phyloP scores from a whole-genome alignment of 2,329 filamentous ascomycete species.

The Nemania sp. region DNA sequence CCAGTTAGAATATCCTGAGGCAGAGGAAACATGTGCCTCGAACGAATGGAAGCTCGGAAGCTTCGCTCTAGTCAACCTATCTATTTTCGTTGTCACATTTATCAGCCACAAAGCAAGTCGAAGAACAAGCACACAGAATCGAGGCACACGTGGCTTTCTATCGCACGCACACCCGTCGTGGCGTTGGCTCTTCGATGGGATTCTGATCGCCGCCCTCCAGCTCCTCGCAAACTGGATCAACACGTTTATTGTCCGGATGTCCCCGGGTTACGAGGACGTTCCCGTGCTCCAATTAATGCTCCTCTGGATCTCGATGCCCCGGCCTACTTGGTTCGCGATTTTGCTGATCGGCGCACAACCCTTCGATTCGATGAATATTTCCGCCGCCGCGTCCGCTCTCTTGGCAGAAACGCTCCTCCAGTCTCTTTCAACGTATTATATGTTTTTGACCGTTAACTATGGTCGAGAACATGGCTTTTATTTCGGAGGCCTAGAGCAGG shows the following conservation, averaged over 20 bases:
- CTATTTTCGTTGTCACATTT: slow-evolving; percentile 12
- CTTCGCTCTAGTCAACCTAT: slow-evolving; percentile 9
- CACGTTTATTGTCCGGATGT: slow-evolving; percentile 1
- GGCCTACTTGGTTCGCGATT: slow-evolving; percentile 8
- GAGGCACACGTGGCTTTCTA: background rate
- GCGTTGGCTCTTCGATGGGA: slow-evolving; percentile 6
- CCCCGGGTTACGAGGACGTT: slow-evolving; percentile 10
- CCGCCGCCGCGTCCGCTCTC: background rate
- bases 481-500: background rate
- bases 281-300: slow-evolving; percentile 11
- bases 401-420: slow-evolving; percentile 13
- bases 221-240: slow-evolving; percentile 13
- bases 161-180: background rate
- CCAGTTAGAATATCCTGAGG: no score
- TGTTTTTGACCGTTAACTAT: slow-evolving; percentile 11
- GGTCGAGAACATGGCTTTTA: slow-evolving; percentile 12
- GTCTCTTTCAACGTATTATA: slow-evolving; percentile 15
- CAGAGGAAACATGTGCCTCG: slow-evolving; percentile 5
- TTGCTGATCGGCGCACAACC: slow-evolving; percentile 7
- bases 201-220: slow-evolving; percentile 8
- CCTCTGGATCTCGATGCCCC: slow-evolving; percentile 14
- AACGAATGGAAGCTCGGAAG: slow-evolving; percentile 17
- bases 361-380: background rate
- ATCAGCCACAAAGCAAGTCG: background rate
- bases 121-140: background rate